These are phyloP conservation scores for Psidium friedrichsthalianum DNA, from an alignment of 345 rosid genomes.

Conservation along the genomic window DNA sequence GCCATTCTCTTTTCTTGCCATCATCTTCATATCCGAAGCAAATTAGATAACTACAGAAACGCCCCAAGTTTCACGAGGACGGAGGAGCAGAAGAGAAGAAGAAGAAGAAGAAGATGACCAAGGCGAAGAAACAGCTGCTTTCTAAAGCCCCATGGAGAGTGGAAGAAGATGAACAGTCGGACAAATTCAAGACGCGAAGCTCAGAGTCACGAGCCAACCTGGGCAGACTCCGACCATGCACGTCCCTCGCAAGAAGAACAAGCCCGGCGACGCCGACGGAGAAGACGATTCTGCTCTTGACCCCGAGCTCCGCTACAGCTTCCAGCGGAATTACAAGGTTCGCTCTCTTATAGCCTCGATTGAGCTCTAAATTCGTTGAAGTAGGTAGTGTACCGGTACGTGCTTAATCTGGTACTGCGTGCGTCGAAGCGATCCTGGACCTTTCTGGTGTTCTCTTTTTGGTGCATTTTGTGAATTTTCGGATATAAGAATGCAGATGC, in stretches of 20 bases:
- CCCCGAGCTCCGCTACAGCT: slow-evolving; percentile 96
- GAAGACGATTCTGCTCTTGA: slow-evolving; percentile 54
- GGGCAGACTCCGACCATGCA: slow-evolving; percentile 74
- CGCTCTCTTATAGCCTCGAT: background rate
- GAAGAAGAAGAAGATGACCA: background rate
- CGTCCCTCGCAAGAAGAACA: slow-evolving; percentile 41
- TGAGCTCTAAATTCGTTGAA: background rate
- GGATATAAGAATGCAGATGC: background rate
- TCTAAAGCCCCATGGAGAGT: slow-evolving; percentile 94
- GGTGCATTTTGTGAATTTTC: background rate
- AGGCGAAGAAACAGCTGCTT: slow-evolving; percentile 49
- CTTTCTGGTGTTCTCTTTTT: background rate
- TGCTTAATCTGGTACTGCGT: background rate
- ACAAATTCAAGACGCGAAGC: slow-evolving; percentile 67
- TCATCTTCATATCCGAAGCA: background rate
- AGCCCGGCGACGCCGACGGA: slow-evolving; percentile 20
- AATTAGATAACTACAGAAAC: background rate
- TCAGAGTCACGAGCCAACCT: slow-evolving; percentile 63
- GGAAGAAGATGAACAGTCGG: slow-evolving; percentile 35
- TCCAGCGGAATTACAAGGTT: slow-evolving; percentile 85
- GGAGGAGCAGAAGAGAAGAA: background rate
- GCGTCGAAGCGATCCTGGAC: background rate
- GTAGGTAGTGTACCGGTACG: background rate
- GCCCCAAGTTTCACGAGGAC: background rate
- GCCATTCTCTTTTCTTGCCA: background rate